Percentiles rank a stretch among this genome's conserved stretches.
phyloP scores from a whole-genome alignment of 495 filamentous ascomycete species.

The Penicillium turbatum region DNA sequence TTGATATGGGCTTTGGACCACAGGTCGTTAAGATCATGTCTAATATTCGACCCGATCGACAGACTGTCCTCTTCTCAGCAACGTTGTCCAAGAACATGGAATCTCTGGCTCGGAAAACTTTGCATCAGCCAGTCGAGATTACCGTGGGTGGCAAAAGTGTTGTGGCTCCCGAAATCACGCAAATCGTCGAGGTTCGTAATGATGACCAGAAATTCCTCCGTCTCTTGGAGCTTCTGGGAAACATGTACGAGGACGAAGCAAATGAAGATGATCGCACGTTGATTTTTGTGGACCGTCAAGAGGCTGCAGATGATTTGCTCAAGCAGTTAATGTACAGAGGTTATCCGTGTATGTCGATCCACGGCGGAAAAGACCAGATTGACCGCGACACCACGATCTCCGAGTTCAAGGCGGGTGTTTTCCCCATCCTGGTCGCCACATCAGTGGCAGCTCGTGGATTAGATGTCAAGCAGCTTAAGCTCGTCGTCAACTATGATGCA shows the following conservation, averaged over 20 bases:
- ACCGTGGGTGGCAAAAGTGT: constrained; percentile 86
- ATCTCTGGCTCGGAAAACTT: constrained; percentile 77
- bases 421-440: constrained; percentile 88
- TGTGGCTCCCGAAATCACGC: constrained; percentile 91
- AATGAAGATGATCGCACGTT: constrained; percentile 85
- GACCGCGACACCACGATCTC: constrained; percentile 92
- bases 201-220: constrained; percentile 83
- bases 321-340: constrained; percentile 79
- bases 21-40: constrained; percentile 95
- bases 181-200: constrained; percentile 83
- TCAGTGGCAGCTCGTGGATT: constrained; percentile 94
- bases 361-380: constrained; percentile 92
- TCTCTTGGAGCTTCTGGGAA: constrained; percentile 78
- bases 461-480: constrained; percentile 93
- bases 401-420: constrained; percentile 89
- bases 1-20: constrained; percentile 98
- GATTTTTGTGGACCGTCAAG: constrained; percentile 94
- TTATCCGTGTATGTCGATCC: constrained; percentile 94
- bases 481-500: constrained; percentile 95
- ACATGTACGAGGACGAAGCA: constrained; percentile 69
- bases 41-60: constrained; percentile 85
- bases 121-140: constrained; percentile 86
- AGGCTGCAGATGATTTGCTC: constrained; percentile 82
- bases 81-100: constrained; percentile 97
- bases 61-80: constrained; percentile 93